Percentiles rank a stretch among this genome's conserved stretches.
These are phyloP conservation scores for Alternaria brassicicola DNA, from an alignment of 2,329 filamentous ascomycete genomes.

Conservation along the genomic window DNA sequence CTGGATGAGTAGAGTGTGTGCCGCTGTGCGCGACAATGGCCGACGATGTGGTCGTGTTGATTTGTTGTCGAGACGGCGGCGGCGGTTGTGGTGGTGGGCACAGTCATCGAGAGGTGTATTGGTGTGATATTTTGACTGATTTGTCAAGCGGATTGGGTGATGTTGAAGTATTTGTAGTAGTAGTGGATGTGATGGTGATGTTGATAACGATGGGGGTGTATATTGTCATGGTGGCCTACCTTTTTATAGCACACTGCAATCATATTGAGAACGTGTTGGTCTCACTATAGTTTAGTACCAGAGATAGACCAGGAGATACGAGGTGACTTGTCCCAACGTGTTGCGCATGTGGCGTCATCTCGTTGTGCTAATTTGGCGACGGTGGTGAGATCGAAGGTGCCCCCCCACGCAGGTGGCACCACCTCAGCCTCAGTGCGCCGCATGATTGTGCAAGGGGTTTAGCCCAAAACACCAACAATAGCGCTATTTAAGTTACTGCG, in stretches of 20 bases:
- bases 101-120: constrained; percentile 1
- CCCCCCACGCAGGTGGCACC: not conserved
- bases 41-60: constrained; percentile 12
- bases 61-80: constrained; percentile 1
- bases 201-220: not conserved
- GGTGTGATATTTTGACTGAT: too few relatives aligned
- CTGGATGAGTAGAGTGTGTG: constrained; percentile 11
- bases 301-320: not conserved
- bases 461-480: not conserved
- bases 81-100: not conserved
- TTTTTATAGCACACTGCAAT: not conserved
- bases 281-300: not conserved
- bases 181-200: not conserved
- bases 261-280: not conserved
- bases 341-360: not conserved
- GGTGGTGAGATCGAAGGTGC: constrained; percentile 8
- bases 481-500: not conserved
- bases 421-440: not conserved
- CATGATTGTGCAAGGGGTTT: not conserved
- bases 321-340: not conserved
- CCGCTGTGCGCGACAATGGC: constrained; percentile 17
- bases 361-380: not conserved
- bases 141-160: not conserved
- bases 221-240: not conserved
- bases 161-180: not conserved